Conservation (phyloP, 1,139 yeast species). For the Scheffersomyces segobiensis region DNA sequence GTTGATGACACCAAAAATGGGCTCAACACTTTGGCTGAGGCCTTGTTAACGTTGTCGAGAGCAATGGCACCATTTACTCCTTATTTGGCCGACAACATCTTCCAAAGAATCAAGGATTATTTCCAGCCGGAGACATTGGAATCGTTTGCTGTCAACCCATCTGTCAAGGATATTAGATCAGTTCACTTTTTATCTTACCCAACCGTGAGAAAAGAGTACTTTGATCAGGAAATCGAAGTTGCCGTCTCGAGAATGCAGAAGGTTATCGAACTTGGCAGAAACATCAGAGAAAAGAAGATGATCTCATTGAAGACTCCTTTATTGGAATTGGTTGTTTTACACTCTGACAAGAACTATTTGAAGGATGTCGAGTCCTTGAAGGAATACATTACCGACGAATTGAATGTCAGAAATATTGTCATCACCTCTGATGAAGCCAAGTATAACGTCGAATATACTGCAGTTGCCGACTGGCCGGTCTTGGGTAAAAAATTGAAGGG, state of each 20-base stretch:
- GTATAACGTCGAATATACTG: constrained; percentile 89
- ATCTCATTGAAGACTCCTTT: constrained; percentile 95
- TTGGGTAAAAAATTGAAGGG: constrained; percentile 95
- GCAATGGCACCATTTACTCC: constrained; percentile 99
- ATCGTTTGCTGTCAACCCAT: constrained; percentile 40
- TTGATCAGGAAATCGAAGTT: constrained; percentile 73
- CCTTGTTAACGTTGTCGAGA: constrained; percentile 81
- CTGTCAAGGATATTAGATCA: constrained; percentile 63
- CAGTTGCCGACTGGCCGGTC: constrained; percentile 98
- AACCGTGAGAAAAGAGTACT: constrained; percentile 74
- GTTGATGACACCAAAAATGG: constrained; percentile 81
- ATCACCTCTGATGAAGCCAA: constrained; percentile 89
- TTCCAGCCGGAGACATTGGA: constrained; percentile 58
- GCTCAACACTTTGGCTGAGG: constrained; percentile 87
- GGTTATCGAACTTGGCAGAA: constrained; percentile 95
- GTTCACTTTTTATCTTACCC: constrained; percentile 95
- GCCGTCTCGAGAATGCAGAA: constrained; percentile 96
- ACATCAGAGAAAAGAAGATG: constrained; percentile 91
- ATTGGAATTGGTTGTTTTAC: constrained; percentile 82
- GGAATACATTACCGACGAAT: constrained; percentile 81
- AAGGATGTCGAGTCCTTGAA: constrained; percentile 77
- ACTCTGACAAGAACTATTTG: constrained; percentile 73
- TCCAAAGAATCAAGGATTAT: constrained; percentile 67
- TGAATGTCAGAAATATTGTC: constrained; percentile 84
- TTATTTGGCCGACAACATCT: constrained; percentile 87